These are phyloP conservation scores for Carex littledalei DNA, from an alignment of 176 grass and related monocot species.

Conservation along the genomic window DNA sequence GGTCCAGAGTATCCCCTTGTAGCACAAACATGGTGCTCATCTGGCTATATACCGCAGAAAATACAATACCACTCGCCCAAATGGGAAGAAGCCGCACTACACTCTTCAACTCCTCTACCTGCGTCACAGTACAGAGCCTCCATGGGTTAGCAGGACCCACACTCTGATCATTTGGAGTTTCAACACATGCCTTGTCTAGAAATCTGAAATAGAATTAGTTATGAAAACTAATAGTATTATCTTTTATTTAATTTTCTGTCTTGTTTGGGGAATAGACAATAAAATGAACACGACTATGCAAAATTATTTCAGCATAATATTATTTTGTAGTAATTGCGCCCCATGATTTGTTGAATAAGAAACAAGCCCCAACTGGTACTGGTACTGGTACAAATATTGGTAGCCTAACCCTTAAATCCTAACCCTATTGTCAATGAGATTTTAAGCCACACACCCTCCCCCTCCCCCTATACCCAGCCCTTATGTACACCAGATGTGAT, in stretches of 20 bases:
- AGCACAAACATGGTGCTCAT: conserved; percentile 86
- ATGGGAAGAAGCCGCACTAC: conserved; percentile 60
- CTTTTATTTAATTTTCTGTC: neutral
- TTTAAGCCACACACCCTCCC: neutral
- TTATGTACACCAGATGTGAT: neutral
- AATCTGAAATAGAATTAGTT: conserved; percentile 8
- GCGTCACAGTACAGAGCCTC: conserved; percentile 73
- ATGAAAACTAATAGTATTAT: neutral
- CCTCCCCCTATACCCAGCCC: too few relatives aligned
- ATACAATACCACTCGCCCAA: conserved; percentile 73
- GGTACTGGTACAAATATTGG: neutral
- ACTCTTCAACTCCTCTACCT: conserved; percentile 87
- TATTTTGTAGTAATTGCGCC: neutral
- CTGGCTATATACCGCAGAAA: conserved; percentile 64
- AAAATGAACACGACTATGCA: neutral
- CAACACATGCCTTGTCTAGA: conserved; percentile 64
- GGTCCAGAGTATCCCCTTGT: conserved; percentile 68
- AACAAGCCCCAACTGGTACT: neutral
- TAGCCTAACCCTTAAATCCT: neutral
- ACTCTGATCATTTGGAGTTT: conserved; percentile 24
- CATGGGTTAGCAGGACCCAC: conserved; percentile 21
- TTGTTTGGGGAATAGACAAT: neutral
- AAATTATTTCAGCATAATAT: neutral
- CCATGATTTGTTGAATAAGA: neutral
- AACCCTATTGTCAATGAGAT: neutral